Percentiles rank a stretch among this genome's conserved stretches.
Evolutionary conservation across 768 basidiomycete species (phyloP).

Genomic region (Cyclocybe aegerita): DNA sequence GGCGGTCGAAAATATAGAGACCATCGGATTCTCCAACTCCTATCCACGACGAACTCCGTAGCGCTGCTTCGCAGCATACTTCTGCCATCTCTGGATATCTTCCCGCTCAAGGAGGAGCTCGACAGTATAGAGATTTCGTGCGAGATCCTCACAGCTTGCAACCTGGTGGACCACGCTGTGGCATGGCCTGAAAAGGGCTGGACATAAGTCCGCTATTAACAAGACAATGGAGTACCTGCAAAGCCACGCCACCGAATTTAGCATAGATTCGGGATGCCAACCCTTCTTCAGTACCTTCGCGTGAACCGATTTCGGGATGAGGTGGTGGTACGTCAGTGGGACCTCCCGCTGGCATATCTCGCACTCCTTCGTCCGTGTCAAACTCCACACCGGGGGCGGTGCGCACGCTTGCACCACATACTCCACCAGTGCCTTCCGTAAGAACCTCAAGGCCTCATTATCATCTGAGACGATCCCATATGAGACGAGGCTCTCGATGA

Average conservation of each 20-base stretch:
- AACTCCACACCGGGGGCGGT: conserved; percentile 51
- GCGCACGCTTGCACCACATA: conserved; percentile 47
- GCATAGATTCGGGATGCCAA: conserved; percentile 52
- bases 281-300: conserved; percentile 54
- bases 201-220: background rate
- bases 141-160: conserved; percentile 51
- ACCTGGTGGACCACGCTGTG: conserved; percentile 44
- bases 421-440: conserved; percentile 38
- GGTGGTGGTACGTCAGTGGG: conserved; percentile 60
- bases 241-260: conserved; percentile 62
- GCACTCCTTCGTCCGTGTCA: conserved; percentile 52
- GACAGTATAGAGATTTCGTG: conserved; percentile 48
- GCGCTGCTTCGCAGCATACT: conserved; percentile 49
- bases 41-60: conserved; percentile 25
- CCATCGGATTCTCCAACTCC: too few species aligned
- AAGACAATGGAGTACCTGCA: conserved; percentile 48
- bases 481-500: conserved; percentile 50
- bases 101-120: conserved; percentile 49
- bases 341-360: conserved; percentile 60
- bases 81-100: conserved; percentile 56
- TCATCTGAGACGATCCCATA: conserved; percentile 43
- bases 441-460: conserved; percentile 38
- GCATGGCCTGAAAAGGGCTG: too few species aligned
- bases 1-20: too few species aligned
- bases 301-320: conserved; percentile 55